Base-by-base conservation (phyloP, 1,284 basidiomycete genomes). In the Malassezia arunalokei region DNA sequence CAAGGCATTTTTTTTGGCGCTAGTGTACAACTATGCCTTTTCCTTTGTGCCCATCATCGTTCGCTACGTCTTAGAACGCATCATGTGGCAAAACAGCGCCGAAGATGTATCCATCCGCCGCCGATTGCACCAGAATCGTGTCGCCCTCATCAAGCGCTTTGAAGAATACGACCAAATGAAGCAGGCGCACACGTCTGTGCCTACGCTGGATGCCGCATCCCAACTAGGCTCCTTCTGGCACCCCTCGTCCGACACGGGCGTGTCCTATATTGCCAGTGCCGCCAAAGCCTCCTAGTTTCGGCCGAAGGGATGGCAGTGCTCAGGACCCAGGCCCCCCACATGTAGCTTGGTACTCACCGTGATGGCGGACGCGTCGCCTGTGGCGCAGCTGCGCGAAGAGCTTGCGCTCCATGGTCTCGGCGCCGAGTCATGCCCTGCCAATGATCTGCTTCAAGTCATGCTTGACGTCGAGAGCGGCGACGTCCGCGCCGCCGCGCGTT, bases 11-110 rank as follows among this genome's bases (percentile, higher is more conserved):
- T 40, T 73, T 20, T 55, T 68, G n/a, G 66, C 71, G 2, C 40
- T 74, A 24, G 29, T 64, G 6, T 63, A 63, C 2, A 70, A 74
- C 43, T 68, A 71, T 24, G 54, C 58, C 1, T 74, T 66, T 46
- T 59, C 49, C 6, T 17, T 73, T n/a, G 42, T 66, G 9, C 54
- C 58, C 8, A 30, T 35, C 6, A 42, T 55, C 6, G 51, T 72
- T 0, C 51, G 62, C 8, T 63, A 74, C 44, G 50, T 71, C 3
- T 39, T 74, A 27, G 59, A 66, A 44, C 57, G 64, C 6, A 33
- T 62, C 6, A 49, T 67, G 9, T 74, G 72, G 72, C 35, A 63
- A 6, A 65, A 63, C 1, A 59, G 57, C 14, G 50, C 56, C 24
- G 70, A 71, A 29, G 66, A 68, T 33, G 51, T 63, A 35, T 31